Base-by-base conservation (phyloP, 257 asterid species). In the Solanum medicagineum region DNA sequence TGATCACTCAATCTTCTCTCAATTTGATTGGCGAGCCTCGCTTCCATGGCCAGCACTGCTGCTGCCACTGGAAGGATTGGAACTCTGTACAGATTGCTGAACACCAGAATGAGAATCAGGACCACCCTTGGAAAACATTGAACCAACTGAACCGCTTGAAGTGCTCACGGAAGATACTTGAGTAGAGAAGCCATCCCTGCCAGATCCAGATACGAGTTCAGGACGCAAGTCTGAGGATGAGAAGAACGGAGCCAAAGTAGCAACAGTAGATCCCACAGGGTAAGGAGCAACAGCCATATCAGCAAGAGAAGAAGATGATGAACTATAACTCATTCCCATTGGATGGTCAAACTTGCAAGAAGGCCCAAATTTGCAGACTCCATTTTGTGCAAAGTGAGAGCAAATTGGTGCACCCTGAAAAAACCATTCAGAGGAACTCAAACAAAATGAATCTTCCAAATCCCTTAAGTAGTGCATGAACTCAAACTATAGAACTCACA, bases 211-310 rank as follows among this genome's bases (percentile, higher is more conserved):
- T 40, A 70, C 60, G 44, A 88, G 88, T 68, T 89, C 89, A 20
- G 91, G 91, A 87, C 89, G 87, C 87, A 87, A 85, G 84, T 87
- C 90, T 40, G 92, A 87, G 0, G 89, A 88, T 16, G 92, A 88
- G 54, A 90, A 89, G 6, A 88, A 86, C 20, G 91, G 98, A 83
- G 98, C 98, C 90, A 93, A 63, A 57, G 93, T 94, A 70, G 92
- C 93, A 54, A 80, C 86, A n/a, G 96, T 87, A 29, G 96, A 92
- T 29, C 99, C 97, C 89, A 94, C 91, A 0, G 98, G 97, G 88
- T 94, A 94, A 75, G 98, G 99, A 70, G 97, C 97, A 51, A 95
- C 94, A 8, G 98, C 97, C 98, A 96, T 90, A 85, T 94, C 98
- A 19, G 98, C 92, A 65, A 95, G 95, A 85, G 98, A 93, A 54